phyloP scores from a whole-genome alignment of 1,139 yeast genomes.

The Magnusiomyces sp. region DNA sequence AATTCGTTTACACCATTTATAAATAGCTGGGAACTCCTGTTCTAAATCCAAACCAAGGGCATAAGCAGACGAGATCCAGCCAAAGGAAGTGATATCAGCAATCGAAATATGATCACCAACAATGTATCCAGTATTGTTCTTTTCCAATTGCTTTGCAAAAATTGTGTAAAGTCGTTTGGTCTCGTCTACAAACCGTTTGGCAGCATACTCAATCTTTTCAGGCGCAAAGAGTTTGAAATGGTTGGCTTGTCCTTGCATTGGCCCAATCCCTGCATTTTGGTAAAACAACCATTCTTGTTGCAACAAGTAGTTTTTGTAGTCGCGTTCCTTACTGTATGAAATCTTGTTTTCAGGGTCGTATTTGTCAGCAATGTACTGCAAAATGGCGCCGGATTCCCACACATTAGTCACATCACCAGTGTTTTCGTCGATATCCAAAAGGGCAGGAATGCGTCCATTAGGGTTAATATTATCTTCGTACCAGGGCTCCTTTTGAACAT shows the following conservation, averaged over 20 bases:
- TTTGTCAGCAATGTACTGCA: conserved; percentile 47
- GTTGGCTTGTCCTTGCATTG: conserved; percentile 50
- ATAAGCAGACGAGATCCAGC: conserved; percentile 28
- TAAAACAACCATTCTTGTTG: conserved; percentile 45
- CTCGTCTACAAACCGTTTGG: conserved; percentile 42
- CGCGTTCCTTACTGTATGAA: conserved; percentile 39
- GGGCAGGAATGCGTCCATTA: conserved; percentile 53
- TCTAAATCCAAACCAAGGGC: conserved; percentile 32
- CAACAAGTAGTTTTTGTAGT: conserved; percentile 42
- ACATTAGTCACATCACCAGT: conserved; percentile 1
- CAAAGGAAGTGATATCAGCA: conserved; percentile 44
- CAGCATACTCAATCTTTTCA: conserved; percentile 43
- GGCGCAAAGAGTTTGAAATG: conserved; percentile 39
- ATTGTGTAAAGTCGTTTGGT: conserved; percentile 46
- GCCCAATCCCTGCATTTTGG: conserved; percentile 52
- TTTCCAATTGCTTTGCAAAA: conserved; percentile 40
- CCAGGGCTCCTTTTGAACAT: conserved; percentile 45
- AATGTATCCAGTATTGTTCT: conserved; percentile 42
- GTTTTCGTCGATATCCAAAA: conserved; percentile 41
- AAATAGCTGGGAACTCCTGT: conserved; percentile 37
- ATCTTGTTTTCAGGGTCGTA: conserved; percentile 45
- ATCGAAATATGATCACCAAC: conserved; percentile 49
- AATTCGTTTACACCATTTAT: conserved; percentile 40
- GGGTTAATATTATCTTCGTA: conserved; percentile 47
- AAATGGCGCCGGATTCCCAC: conserved; percentile 53